A percentile compares a stretch with the other conserved stretches of the same genome.
Conservation (phyloP, 1,284 basidiomycete genomes). For the Cryptococcus sp. region DNA sequence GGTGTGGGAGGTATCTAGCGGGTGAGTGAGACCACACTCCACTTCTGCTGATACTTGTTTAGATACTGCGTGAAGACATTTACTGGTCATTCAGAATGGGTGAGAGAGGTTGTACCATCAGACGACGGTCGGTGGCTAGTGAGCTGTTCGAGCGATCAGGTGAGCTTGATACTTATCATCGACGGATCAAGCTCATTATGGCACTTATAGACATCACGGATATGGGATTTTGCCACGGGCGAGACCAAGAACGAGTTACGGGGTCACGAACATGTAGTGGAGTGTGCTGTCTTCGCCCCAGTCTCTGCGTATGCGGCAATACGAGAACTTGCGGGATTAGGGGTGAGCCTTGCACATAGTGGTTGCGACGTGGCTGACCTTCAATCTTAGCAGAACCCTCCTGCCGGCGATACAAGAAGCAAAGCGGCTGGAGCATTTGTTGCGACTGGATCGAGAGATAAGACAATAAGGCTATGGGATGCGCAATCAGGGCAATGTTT, state of each 20-base stretch:
- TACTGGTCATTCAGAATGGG: slow-evolving; percentile 69
- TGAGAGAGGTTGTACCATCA: slow-evolving; percentile 67
- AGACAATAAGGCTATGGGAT: slow-evolving; percentile 86
- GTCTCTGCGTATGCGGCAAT: slow-evolving; percentile 71
- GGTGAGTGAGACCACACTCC: slow-evolving; percentile 58
- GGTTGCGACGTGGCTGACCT: neutral
- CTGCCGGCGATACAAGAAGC: slow-evolving; percentile 46
- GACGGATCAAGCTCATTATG: neutral
- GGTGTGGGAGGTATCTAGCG: slow-evolving; percentile 81
- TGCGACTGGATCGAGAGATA: slow-evolving; percentile 82
- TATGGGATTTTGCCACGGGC: slow-evolving; percentile 76
- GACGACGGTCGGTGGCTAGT: slow-evolving; percentile 73
- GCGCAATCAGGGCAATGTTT: slow-evolving; percentile 71
- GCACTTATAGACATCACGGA: slow-evolving; percentile 66
- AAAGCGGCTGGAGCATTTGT: slow-evolving; percentile 62
- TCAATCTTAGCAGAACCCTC: slow-evolving; percentile 21
- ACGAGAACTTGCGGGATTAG: slow-evolving; percentile 72
- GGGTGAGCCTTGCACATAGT: slow-evolving; percentile 54
- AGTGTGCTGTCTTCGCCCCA: slow-evolving; percentile 81
- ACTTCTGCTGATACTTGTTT: neutral
- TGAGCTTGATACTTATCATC: slow-evolving; percentile 46
- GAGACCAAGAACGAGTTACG: slow-evolving; percentile 79
- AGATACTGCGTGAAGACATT: slow-evolving; percentile 66
- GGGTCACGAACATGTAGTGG: slow-evolving; percentile 85
- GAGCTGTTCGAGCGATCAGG: slow-evolving; percentile 83